These are phyloP conservation scores for Trematosphaeria pertusa DNA, from an alignment of 2,329 filamentous ascomycete species.

Conservation along the genomic window DNA sequence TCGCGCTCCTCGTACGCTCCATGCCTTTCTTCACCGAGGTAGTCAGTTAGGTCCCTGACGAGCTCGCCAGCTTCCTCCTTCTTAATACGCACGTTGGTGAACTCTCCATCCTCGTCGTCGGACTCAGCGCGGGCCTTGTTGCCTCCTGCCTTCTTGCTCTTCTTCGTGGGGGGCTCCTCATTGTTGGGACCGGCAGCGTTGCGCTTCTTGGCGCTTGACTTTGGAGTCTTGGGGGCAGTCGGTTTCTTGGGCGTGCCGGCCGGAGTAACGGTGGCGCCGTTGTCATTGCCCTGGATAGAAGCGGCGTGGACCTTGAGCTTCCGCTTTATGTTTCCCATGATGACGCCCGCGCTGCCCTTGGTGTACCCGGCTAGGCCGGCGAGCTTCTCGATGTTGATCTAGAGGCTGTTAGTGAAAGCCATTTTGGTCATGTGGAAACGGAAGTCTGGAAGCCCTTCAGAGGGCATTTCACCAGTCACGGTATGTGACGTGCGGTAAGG, in stretches of 20 bases:
- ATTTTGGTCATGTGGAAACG: too few species aligned
- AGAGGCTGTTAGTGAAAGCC: background rate
- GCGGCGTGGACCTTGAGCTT: slow-evolving; percentile 35
- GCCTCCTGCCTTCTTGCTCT: slow-evolving; percentile 7
- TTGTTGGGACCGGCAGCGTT: slow-evolving; percentile 4
- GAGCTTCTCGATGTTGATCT: slow-evolving; percentile 24
- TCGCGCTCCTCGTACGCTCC: too few species aligned
- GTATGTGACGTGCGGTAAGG: too few species aligned
- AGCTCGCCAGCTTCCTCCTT: slow-evolving; percentile 21
- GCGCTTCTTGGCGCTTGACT: slow-evolving; percentile 21
- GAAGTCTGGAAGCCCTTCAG: too few species aligned
- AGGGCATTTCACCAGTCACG: too few species aligned
- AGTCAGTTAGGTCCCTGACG: slow-evolving; percentile 2
- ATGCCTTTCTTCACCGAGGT: background rate
- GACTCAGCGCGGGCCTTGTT: slow-evolving; percentile 1
- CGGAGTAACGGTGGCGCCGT: background rate
- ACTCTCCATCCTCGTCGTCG: slow-evolving; percentile 27
- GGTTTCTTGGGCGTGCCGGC: slow-evolving; percentile 30
- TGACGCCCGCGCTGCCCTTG: slow-evolving; percentile 30
- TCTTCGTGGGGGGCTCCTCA: slow-evolving; percentile 22
- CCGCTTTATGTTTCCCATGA: slow-evolving; percentile 39
- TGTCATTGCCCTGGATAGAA: background rate
- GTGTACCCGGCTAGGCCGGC: slow-evolving; percentile 34
- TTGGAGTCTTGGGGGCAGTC: slow-evolving; percentile 11
- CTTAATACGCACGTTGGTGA: slow-evolving; percentile 20